Base-by-base conservation (phyloP, 2,329 filamentous ascomycete genomes). In the Pseudogymnoascus sp. region DNA sequence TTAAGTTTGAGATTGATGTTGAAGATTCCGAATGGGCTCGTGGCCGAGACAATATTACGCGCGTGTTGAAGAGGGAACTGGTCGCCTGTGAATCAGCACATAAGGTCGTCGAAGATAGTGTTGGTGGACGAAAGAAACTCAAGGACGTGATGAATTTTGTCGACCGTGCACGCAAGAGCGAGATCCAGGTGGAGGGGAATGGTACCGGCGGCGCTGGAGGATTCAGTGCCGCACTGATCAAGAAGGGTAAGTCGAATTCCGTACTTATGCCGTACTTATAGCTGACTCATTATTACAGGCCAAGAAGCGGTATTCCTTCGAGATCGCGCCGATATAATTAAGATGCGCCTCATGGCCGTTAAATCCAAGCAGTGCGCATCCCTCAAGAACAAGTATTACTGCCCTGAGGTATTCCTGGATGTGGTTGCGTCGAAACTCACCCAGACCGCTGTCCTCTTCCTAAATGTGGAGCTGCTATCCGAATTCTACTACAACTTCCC, bases 401-500 rank as follows among this genome's bases (percentile, higher is more conserved):
- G 95, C 73, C 95, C 95, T 0, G 95, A 99, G 74, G 85, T 99
- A 14, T 99, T 99, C 79, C 85, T 99, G n/a, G 93, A 99, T 71
- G 92, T 96, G 2, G 95, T 96, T 1, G 93, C 95, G 1, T 91
- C 93, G 69, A 97, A 97, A 77, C 84, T 99, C 60, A 96, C 93
- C 2, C 89, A 91, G 1, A 99, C 95, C 0, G 93, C 95, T 1
- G 95, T 99, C 7, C 85, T 99, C 0, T 99, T 99, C 81, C 83
- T 99, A 31, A 97, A 99, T 72, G 95, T 97, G 10, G 96, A 99
- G 77, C 83, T 99, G 18, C 84, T 99, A 16, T 93, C 90, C 1
- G 96, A 99, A 73, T 99, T 97, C 75, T 97, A 96, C 78, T 96
- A 97, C 77, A 92, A 95, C 73, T 99, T 99, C 76, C 95, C 95